Conservation (phyloP, 2,329 filamentous ascomycete species). For the Ascosphaera apis region DNA sequence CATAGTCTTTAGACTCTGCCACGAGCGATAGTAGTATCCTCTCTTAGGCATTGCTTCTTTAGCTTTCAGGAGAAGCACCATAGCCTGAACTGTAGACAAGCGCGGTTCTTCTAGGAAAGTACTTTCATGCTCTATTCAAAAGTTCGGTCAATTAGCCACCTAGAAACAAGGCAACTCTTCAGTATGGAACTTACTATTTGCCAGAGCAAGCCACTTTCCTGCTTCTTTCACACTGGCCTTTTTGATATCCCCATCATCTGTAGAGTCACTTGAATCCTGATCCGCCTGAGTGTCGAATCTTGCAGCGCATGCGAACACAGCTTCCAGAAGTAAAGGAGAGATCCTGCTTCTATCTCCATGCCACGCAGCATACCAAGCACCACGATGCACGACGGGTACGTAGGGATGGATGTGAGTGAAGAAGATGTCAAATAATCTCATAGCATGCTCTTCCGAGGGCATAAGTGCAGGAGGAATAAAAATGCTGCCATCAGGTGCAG, state of each 20-base stretch:
- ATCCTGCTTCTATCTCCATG: slow-evolving; percentile 58
- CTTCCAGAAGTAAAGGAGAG: slow-evolving; percentile 71
- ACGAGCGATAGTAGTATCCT: slow-evolving; percentile 90
- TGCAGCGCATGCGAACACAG: slow-evolving; percentile 73
- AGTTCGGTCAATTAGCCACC: slow-evolving; percentile 3
- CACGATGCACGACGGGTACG: slow-evolving; percentile 66
- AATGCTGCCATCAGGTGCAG: slow-evolving; percentile 50
- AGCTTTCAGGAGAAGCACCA: slow-evolving; percentile 72
- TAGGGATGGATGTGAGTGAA: slow-evolving; percentile 84
- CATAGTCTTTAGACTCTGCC: slow-evolving; percentile 85
- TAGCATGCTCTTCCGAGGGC: slow-evolving; percentile 61
- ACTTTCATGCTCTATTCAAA: slow-evolving; percentile 51
- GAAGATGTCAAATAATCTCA: slow-evolving; percentile 75
- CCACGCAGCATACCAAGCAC: slow-evolving; percentile 76
- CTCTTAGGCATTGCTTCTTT: slow-evolving; percentile 77
- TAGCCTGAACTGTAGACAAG: slow-evolving; percentile 73
- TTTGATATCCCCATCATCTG: too few species aligned
- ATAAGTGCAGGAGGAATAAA: slow-evolving; percentile 82
- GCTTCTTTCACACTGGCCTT: slow-evolving; percentile 28
- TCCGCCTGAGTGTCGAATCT: too few species aligned
- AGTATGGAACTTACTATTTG: slow-evolving; percentile 41
- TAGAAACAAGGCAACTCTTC: slow-evolving; percentile 1
- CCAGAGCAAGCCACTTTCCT: slow-evolving; percentile 79
- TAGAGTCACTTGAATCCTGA: too few species aligned
- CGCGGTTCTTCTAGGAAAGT: slow-evolving; percentile 84